Evolutionary conservation across 1,284 basidiomycete genomes (phyloP).

Genomic region (Naganishia cerealis): DNA sequence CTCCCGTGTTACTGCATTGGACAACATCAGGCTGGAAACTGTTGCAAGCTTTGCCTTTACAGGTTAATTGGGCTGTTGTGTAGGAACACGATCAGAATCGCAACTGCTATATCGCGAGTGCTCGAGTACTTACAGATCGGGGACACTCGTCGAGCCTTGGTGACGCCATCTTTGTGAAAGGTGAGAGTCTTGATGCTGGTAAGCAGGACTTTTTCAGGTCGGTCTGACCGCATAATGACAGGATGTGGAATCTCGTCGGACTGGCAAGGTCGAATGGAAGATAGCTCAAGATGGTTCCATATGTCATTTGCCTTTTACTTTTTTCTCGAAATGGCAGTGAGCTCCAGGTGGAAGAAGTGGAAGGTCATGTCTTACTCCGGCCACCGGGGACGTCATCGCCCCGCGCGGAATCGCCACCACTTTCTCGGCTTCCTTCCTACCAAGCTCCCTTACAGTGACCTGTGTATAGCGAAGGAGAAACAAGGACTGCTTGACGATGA

Average conservation of each 20-base stretch:
- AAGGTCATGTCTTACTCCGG: conserved; percentile 27
- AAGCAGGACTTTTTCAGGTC: conserved; percentile 59
- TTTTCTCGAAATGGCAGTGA: neutral
- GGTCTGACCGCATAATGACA: conserved; percentile 14
- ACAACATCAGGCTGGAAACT: conserved; percentile 80
- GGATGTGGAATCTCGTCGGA: neutral
- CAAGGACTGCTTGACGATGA: no score
- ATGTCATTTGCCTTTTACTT: conserved; percentile 28
- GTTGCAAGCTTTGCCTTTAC: conserved; percentile 73
- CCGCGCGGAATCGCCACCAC: no score
- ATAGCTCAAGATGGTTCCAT: no score
- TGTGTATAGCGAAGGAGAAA: no score
- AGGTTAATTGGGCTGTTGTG: conserved; percentile 66
- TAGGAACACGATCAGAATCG: neutral
- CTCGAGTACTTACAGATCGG: conserved; percentile 59
- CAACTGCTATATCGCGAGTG: neutral
- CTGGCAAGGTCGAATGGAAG: no score
- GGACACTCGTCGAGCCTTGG: conserved; percentile 64
- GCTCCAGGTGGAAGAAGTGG: conserved; percentile 25
- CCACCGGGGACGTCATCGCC: neutral
- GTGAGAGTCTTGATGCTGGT: conserved; percentile 71
- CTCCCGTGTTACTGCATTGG: conserved; percentile 76
- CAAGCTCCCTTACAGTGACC: no score
- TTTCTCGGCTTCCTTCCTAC: no score
- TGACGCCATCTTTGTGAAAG: conserved; percentile 70